Evolutionary conservation across 768 basidiomycete species (phyloP).

Genomic region (Mycena galopus): DNA sequence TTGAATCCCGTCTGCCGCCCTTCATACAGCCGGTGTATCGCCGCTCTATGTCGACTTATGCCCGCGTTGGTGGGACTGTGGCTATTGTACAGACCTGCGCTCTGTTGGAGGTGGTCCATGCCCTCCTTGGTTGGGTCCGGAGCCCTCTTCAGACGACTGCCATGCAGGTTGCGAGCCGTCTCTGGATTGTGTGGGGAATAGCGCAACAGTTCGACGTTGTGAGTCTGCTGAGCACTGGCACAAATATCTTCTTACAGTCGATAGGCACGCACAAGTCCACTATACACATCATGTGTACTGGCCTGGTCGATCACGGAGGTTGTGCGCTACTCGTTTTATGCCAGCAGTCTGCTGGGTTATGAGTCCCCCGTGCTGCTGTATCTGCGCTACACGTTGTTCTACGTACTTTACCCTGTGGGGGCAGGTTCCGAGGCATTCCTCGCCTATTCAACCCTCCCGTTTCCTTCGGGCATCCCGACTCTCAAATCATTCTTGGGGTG

Average conservation of each 20-base stretch:
- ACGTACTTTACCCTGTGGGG: slow-evolving; percentile 92
- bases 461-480: slow-evolving; percentile 55
- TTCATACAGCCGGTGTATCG: slow-evolving; percentile 58
- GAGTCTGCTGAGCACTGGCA: slow-evolving; percentile 41
- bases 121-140: slow-evolving; percentile 81
- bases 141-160: slow-evolving; percentile 81
- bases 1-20: slow-evolving; percentile 56
- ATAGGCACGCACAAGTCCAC: slow-evolving; percentile 77
- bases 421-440: slow-evolving; percentile 92
- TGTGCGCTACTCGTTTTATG: slow-evolving; percentile 92
- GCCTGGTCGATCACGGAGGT: slow-evolving; percentile 95
- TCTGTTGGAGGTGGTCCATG: slow-evolving; percentile 86
- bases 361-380: slow-evolving; percentile 69
- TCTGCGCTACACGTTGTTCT: slow-evolving; percentile 94
- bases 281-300: slow-evolving; percentile 92
- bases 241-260: neutral
- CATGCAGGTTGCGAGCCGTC: slow-evolving; percentile 84
- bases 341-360: slow-evolving; percentile 68
- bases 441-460: slow-evolving; percentile 81
- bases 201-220: slow-evolving; percentile 74
- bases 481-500: slow-evolving; percentile 63
- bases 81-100: slow-evolving; percentile 89
- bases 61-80: slow-evolving; percentile 70
- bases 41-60: slow-evolving; percentile 69
- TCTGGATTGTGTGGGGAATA: slow-evolving; percentile 91